Percentiles rank a stretch among this genome's conserved stretches.
Evolutionary conservation across 352 stramenopile genomes (phyloP).

Genomic region (Aphanomyces euteiches): DNA sequence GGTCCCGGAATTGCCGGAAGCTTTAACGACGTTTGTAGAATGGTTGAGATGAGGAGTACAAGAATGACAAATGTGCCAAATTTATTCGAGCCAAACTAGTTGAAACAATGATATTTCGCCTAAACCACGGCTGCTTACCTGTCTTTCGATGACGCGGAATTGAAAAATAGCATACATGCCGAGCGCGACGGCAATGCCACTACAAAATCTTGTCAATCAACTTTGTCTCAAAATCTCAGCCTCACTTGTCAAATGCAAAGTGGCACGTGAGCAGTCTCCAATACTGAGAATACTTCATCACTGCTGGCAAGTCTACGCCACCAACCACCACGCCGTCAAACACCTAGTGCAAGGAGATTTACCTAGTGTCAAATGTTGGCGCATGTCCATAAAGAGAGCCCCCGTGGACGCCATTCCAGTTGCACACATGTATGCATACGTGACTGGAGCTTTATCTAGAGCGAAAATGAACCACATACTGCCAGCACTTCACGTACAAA

Average conservation of each 20-base stretch:
- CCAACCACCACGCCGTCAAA: not conserved
- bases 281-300: conserved; percentile 14
- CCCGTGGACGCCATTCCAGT: conserved; percentile 21
- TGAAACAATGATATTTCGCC: not conserved
- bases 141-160: conserved; percentile 74
- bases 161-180: conserved; percentile 84
- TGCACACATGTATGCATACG: conserved; percentile 26
- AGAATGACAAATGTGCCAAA: conserved; percentile 76
- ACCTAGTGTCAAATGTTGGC: conserved; percentile 15
- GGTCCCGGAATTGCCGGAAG: conserved; percentile 46
- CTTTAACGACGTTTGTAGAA: conserved; percentile 26
- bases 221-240: not conserved
- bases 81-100: conserved; percentile 79
- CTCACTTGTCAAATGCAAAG: conserved; percentile 24
- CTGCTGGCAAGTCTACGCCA: conserved; percentile 12
- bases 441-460: conserved; percentile 30
- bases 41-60: conserved; percentile 42
- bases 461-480: not conserved
- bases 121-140: conserved; percentile 34
- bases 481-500: conserved; percentile 10
- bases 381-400: conserved; percentile 22
- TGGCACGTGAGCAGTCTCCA: conserved; percentile 27
- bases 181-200: conserved; percentile 69
- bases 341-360: not conserved
- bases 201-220: not conserved